Evolutionary conservation across 2,329 filamentous ascomycete genomes (phyloP), one percentile per base, ranked within the genome.

Genomic region (Rhexocercosporidium sp.): DNA sequence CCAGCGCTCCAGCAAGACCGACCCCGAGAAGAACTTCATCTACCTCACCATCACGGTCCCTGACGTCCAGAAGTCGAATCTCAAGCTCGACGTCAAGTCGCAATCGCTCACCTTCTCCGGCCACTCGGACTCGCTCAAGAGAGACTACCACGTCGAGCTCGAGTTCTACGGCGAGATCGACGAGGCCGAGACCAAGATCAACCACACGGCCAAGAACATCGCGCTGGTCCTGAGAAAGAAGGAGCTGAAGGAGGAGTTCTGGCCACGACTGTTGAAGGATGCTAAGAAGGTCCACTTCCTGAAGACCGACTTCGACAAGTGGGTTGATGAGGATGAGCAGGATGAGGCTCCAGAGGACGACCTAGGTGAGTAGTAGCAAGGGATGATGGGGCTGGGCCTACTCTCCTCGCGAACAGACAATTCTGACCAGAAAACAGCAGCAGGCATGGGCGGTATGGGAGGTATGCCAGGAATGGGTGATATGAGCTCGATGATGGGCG

Each of bases 241-340:
- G 90, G 94, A 97, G 78, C 86, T 96, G 72, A 92, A 94, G 82
- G 89, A 93, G 77, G 93, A 96, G 82, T 98, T 91, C 88, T 99
- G 96, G 96, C 94, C 94, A 71, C 90, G 96, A 72, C 87, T 99
- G 77, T 86, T 97, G 79, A 97, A 97, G 90, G 92, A 95, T 69
- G 81, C 84, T 74, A 91, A 93, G 86, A 97, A 93, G 85, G 83
- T 92, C 64, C 96, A 98, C 84, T 99, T 94, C 88, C 83, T 99
- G 77, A 97, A 97, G 90, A 98, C 96, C 72, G 92, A 99, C 84
- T 99, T 99, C 76, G 94, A 97, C 85, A 97, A 97, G 72, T 78
- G 76, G 75, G 76, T 77, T 75, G 76, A 78, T 73, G 75, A 78
- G 75, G 76, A 99, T 79, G 96, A 99, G 88, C 96, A 99, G 85